Conservation (phyloP, 306 rosid species). For the Medicago lupulina region DNA sequence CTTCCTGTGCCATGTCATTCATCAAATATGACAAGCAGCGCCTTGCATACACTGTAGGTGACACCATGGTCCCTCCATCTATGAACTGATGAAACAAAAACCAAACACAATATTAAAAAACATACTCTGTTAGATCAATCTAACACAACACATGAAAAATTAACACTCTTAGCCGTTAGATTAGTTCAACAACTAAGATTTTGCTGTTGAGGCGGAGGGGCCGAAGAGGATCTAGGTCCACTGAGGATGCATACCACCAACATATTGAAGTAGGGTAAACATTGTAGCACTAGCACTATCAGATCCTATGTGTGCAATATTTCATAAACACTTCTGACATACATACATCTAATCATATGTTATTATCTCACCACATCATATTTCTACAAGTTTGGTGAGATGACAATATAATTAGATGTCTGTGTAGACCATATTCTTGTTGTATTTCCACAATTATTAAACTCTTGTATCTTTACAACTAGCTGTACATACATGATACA, state of each 20-base stretch:
- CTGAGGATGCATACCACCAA: background rate
- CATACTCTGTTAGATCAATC: background rate
- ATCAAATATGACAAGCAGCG: constrained; percentile 86
- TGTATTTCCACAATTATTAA: background rate
- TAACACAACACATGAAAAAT: background rate
- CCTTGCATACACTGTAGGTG: constrained; percentile 92
- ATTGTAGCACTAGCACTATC: background rate
- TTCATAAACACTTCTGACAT: background rate
- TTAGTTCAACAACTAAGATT: background rate
- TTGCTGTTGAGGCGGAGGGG: background rate
- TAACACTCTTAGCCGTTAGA: background rate
- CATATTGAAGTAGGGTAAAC: background rate
- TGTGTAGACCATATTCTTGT: background rate
- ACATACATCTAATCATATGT: background rate
- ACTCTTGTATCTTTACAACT: background rate
- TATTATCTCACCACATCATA: background rate
- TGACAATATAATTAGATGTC: background rate
- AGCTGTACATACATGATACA: background rate
- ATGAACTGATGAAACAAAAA: constrained; percentile 68
- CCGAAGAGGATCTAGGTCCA: background rate
- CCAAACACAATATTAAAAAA: background rate
- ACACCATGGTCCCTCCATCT: constrained; percentile 94
- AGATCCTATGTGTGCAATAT: background rate
- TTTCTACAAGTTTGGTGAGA: background rate
- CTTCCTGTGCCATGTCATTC: constrained; percentile 80